Base-by-base conservation (phyloP, 1,284 basidiomycete species). In the Marasmius oreades region DNA sequence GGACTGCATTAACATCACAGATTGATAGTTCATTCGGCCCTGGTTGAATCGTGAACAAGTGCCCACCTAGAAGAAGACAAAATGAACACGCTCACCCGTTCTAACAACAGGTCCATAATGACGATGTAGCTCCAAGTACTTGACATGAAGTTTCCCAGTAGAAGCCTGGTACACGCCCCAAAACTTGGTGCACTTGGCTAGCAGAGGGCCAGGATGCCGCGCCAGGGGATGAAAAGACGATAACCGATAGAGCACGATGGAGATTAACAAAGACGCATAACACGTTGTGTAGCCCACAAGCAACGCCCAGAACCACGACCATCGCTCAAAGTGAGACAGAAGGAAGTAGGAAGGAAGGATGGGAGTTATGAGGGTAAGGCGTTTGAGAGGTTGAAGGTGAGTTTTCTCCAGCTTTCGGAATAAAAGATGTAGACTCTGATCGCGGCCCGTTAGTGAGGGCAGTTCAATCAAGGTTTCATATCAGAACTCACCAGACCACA, bases 191-290 rank as follows among this genome's bases (percentile, higher is more conserved):
- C 50, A 18, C 23, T 53, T 53, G 45, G 48, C 39, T 11, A 44
- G n/a, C 14, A 48, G n/a, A 7, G 56, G 56, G 11, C 56, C 56
- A 22, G 56, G 56, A 43, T 53, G 34, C 14, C 53, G 52, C 7
- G 53, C 28, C 10, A 58, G 52, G 5, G 56, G 56, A 28, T 58
- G 56, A 0, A 54, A 26, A 1, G 56, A 52, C 5, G 56, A 58
- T 20, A 58, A 26, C 18, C 56, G 56, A 51, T 58, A 58, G 2
- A 31, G 14, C 10, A 51, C 46, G 24, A 56, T 45, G 8, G 55
- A 56, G 6, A 23, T 45, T 22, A 45, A 22, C 12, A 45, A 24
- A 14, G 24, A 11, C 8, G 20, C 11, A 24, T 45, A 45, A 24
- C 20, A 45, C 12, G 20, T 20, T 5, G 44, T 2, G 44, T 45